These are phyloP conservation scores for Drechslerella coelobrocha DNA, from an alignment of 2,329 filamentous ascomycete genomes.

Conservation along the genomic window DNA sequence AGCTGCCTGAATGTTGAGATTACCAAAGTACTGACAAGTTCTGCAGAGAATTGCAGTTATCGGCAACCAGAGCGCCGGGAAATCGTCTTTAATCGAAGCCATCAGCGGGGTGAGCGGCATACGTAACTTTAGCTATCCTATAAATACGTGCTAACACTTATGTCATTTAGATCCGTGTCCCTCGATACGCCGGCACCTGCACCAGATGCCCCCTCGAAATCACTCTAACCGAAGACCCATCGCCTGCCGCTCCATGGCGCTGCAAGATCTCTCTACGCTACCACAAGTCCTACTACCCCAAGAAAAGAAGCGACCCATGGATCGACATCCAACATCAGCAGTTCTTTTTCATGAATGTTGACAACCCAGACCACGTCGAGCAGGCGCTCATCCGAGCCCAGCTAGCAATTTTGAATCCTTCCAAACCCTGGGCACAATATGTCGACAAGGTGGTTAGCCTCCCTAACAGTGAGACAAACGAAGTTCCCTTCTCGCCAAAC, in stretches of 20 bases:
- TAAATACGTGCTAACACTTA: background rate
- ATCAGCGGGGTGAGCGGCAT: constrained; percentile 52
- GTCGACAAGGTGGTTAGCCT: constrained; percentile 20
- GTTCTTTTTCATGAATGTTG: constrained; percentile 49
- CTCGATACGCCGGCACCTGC: constrained; percentile 54
- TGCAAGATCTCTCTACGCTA: constrained; percentile 54
- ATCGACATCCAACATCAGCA: constrained; percentile 51
- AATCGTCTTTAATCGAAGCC: constrained; percentile 54
- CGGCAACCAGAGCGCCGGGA: constrained; percentile 54
- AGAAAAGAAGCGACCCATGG: constrained; percentile 52
- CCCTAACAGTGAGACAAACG: constrained; percentile 30
- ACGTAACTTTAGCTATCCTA: no score
- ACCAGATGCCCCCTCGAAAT: constrained; percentile 55
- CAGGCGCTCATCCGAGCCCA: constrained; percentile 53
- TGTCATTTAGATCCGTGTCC: constrained; percentile 53
- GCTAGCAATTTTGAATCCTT: constrained; percentile 53
- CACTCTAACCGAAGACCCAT: constrained; percentile 51
- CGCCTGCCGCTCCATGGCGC: constrained; percentile 50
- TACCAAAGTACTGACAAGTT: background rate
- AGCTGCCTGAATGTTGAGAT: background rate
- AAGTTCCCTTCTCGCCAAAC: constrained; percentile 55
- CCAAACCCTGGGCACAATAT: constrained; percentile 52
- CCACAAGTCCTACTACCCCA: constrained; percentile 52
- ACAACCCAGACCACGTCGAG: constrained; percentile 52
- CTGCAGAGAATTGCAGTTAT: constrained; percentile 53